phyloP scores from a whole-genome alignment of 2,329 filamentous ascomycete species.

The Diaporthe nobilis region DNA sequence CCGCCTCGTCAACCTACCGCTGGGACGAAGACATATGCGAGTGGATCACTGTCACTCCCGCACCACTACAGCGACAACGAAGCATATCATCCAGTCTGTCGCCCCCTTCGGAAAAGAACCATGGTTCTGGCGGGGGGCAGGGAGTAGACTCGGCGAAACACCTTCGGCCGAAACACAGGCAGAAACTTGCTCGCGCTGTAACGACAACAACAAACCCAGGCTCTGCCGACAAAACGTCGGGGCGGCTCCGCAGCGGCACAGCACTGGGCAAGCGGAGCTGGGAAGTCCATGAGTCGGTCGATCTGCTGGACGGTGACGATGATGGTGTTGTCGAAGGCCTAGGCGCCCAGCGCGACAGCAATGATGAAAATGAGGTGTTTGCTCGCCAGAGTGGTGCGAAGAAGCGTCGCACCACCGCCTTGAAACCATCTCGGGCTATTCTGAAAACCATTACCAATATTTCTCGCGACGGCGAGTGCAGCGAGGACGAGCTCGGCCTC shows the following conservation, averaged over 20 bases:
- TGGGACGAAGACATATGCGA: conserved; percentile 58
- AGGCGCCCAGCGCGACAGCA: neutral
- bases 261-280: conserved; percentile 27
- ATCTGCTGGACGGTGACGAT: conserved; percentile 16
- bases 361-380: conserved; percentile 16
- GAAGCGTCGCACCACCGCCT: conserved; percentile 36
- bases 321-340: neutral
- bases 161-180: conserved; percentile 12
- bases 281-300: conserved; percentile 22
- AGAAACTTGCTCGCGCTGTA: conserved; percentile 27
- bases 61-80: neutral
- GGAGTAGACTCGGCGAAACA: conserved; percentile 18
- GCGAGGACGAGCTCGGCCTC: conserved; percentile 42
- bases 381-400: neutral
- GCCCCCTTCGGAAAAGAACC: conserved; percentile 4
- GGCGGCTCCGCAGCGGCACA: neutral
- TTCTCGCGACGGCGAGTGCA: conserved; percentile 28
- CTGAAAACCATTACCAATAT: conserved; percentile 34
- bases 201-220: neutral
- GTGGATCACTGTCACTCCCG: conserved; percentile 49
- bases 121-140: neutral
- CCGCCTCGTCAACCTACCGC: conserved; percentile 44
- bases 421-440: conserved; percentile 34
- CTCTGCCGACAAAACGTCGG: neutral
- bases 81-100: neutral